phyloP scores from a whole-genome alignment of 257 asterid species.

The Petrea volubilis region DNA sequence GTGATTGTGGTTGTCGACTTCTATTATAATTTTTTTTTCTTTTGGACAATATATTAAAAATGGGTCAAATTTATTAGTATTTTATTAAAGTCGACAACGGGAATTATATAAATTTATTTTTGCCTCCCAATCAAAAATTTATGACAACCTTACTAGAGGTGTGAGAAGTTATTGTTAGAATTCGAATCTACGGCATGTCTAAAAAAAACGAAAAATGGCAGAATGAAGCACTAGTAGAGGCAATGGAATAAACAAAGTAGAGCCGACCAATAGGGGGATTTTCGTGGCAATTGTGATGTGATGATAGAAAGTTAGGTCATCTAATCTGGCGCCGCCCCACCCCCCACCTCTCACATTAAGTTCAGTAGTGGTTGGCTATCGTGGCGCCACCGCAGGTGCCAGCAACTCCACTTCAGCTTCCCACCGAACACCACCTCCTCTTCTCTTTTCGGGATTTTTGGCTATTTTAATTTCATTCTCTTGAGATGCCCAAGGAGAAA shows the following conservation, averaged over 20 bases:
- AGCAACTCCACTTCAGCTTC: constrained; percentile 22
- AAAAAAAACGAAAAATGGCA: not conserved
- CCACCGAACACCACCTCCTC: constrained; percentile 25
- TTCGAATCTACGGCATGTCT: no score
- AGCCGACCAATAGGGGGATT: not conserved
- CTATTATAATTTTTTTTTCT: no score
- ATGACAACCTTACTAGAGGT: no score
- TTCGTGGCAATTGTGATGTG: not conserved
- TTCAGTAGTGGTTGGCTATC: not conserved
- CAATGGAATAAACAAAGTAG: not conserved
- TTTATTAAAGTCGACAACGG: no score
- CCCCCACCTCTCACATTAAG: no score
- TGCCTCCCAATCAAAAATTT: no score
- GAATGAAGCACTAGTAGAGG: not conserved
- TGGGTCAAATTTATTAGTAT: no score
- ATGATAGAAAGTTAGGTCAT: constrained; percentile 22
- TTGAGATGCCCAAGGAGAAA: not conserved
- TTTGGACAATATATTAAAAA: no score
- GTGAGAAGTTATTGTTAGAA: no score
- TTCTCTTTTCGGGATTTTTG: not conserved
- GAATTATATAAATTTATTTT: no score
- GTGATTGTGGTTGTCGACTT: no score
- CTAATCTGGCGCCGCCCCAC: constrained; percentile 25
- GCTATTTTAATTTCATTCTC: not conserved
- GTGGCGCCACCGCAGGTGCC: constrained; percentile 33